A percentile compares a stretch with the other conserved stretches of the same genome.
Evolutionary conservation across 2,329 filamentous ascomycete species (phyloP).

Genomic region (Pseudogymnoascus sp.): DNA sequence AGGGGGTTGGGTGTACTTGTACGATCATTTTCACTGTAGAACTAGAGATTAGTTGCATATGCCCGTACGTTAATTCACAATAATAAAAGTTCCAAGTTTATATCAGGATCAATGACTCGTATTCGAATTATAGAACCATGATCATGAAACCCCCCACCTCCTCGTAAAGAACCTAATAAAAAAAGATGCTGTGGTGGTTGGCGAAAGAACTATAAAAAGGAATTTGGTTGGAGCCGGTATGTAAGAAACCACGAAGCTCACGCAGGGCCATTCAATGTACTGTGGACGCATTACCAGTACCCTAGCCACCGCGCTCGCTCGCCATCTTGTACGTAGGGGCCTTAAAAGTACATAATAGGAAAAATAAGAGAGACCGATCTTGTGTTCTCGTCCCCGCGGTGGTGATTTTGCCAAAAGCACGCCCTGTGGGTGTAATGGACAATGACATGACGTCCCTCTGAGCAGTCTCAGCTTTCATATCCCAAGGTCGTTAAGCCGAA

Average conservation of each 20-base stretch:
- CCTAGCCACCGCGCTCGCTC: not conserved
- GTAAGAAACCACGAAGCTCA: not conserved
- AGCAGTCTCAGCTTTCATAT: not conserved
- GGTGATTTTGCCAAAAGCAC: not conserved
- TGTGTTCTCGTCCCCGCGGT: not conserved
- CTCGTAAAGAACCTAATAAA: not conserved
- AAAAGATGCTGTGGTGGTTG: not conserved
- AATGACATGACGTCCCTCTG: not conserved
- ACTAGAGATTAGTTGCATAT: not conserved
- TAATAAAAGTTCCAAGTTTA: not conserved
- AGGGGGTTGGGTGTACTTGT: not conserved
- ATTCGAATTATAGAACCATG: slow-evolving; percentile 7
- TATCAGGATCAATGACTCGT: slow-evolving; percentile 7
- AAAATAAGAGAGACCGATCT: not conserved
- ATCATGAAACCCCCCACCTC: not conserved
- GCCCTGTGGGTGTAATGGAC: not conserved
- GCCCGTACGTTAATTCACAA: slow-evolving; percentile 2
- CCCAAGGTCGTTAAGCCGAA: not conserved
- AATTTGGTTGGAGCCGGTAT: not conserved
- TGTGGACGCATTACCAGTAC: slow-evolving; percentile 5
- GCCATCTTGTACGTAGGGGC: not conserved
- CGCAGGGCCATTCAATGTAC: not conserved
- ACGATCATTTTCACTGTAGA: not conserved
- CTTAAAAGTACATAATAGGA: slow-evolving; percentile 6
- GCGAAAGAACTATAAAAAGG: not conserved